Base-by-base conservation (phyloP, 2,329 filamentous ascomycete species). In the Fusarium mexicanum region DNA sequence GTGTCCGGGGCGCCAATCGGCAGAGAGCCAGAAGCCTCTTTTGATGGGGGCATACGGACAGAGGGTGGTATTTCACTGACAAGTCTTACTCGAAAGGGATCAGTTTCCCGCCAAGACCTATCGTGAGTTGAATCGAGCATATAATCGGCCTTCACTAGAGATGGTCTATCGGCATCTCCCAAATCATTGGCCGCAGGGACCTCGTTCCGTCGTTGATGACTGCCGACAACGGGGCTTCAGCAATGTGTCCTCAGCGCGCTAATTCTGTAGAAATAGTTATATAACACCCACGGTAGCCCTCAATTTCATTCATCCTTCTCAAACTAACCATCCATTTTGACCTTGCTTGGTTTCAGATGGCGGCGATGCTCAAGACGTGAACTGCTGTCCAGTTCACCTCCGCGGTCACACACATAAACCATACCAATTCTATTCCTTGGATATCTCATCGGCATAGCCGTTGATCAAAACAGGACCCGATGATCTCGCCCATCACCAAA, bases 381-480 rank as follows among this genome's bases (percentile, higher is more conserved):
- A 54, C 11, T 54, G 8, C 20, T 11, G 2, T 5, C 0, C 5
- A 37, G 11, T 18, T 26, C 10, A 16, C 8, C 2, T 5, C 10
- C 6, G 2, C 11, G 9, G 22, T 12, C 2, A 29, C 43, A n/a
- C 2, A 8, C 16, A 20, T 3, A 2, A 3, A n/a, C 8, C 16
- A 29, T 29, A n/a, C 5, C 16, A 12, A n/a, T n/a, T 0, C 18
- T 14, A 13, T 12, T 12, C 3, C 10, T 7, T 24, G 11, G 5
- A 6, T 9, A 9, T 18, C 3, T 22, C 29, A 16, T 20, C 64
- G 26, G 35, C 10, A 4, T 41, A 4, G 9, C 41, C 24, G 29
- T 24, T 26, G 12, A 33, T 43, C 13, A 10, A 5, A 2, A 13
- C n/a, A 20, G 10, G 0, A 22, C 8, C 5, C 9, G 29, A 31